These are phyloP conservation scores for Ambrosia hybrid DNA, from an alignment of 140 eudicot species.

Conservation along the genomic window DNA sequence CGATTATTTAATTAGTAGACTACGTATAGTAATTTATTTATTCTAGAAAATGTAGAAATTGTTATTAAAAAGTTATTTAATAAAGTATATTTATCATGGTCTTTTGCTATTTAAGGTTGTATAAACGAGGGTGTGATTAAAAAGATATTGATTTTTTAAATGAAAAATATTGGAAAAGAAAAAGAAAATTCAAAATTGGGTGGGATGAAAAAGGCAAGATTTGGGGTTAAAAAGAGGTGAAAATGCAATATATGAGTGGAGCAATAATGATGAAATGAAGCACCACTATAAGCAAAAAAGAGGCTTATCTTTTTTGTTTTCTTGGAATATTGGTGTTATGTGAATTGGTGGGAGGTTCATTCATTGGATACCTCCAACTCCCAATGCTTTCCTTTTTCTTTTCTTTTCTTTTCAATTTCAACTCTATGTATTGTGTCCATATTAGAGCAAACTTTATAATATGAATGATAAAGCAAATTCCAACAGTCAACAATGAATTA, in stretches of 20 bases:
- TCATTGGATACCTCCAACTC: constrained; percentile 43
- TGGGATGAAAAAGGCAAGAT: constrained; percentile 24
- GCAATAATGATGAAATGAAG: constrained; percentile 42
- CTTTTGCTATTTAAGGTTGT: too few relatives aligned
- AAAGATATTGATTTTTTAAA: too few relatives aligned
- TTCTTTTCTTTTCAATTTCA: constrained; percentile 15
- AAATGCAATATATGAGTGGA: constrained; percentile 40
- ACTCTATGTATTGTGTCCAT: constrained; percentile 38
- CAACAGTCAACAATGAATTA: constrained; percentile 20
- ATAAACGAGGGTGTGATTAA: too few relatives aligned
- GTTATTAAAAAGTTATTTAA: too few relatives aligned
- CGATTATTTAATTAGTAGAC: too few relatives aligned
- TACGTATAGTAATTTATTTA: too few relatives aligned
- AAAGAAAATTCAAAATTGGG: too few relatives aligned
- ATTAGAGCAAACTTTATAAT: constrained; percentile 35
- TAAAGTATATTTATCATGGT: too few relatives aligned
- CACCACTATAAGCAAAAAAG: constrained; percentile 36
- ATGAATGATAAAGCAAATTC: constrained; percentile 1
- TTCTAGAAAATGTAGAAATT: too few relatives aligned
- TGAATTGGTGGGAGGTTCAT: constrained; percentile 24
- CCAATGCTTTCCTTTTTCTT: constrained; percentile 15
- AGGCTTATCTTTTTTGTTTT: constrained; percentile 28
- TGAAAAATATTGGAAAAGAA: too few relatives aligned
- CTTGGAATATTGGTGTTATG: constrained; percentile 26
- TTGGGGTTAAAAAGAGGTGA: constrained; percentile 30